phyloP scores from a whole-genome alignment of 2,329 filamentous ascomycete species.

The Cladophialophora immunda region DNA sequence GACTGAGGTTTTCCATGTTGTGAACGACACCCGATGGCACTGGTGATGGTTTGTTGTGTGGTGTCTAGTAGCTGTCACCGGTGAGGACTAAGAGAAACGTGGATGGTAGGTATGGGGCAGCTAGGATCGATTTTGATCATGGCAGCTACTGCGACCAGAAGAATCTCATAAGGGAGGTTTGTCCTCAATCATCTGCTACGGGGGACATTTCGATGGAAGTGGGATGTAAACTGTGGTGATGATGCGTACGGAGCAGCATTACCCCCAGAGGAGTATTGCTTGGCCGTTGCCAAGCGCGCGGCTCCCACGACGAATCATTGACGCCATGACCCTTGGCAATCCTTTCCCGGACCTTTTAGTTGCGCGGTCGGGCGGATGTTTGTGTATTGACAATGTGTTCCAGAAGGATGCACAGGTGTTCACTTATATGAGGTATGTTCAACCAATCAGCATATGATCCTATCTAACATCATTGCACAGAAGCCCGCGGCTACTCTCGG shows the following conservation, averaged over 20 bases:
- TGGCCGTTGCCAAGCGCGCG: background rate
- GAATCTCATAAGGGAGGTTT: background rate
- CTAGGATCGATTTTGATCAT: slow-evolving; percentile 19
- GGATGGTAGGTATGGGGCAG: background rate
- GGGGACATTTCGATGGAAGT: background rate
- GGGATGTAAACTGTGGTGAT: background rate
- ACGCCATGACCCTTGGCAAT: background rate
- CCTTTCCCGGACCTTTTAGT: background rate
- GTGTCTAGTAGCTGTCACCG: slow-evolving; percentile 4
- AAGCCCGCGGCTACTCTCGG: background rate
- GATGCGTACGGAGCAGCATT: no score
- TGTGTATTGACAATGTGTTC: background rate
- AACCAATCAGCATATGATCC: background rate
- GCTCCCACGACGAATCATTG: background rate
- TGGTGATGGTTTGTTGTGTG: background rate
- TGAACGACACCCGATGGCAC: background rate
- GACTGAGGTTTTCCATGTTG: slow-evolving; percentile 44
- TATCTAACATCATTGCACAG: background rate
- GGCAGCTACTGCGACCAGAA: slow-evolving; percentile 18
- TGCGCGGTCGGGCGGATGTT: background rate
- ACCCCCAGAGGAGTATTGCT: background rate
- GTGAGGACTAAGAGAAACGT: slow-evolving; percentile 10
- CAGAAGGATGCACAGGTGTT: no score
- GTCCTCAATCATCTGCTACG: background rate
- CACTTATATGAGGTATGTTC: background rate